Conservation (phyloP, 2,329 filamentous ascomycete species). For the Arthrobotrys musiformis region DNA sequence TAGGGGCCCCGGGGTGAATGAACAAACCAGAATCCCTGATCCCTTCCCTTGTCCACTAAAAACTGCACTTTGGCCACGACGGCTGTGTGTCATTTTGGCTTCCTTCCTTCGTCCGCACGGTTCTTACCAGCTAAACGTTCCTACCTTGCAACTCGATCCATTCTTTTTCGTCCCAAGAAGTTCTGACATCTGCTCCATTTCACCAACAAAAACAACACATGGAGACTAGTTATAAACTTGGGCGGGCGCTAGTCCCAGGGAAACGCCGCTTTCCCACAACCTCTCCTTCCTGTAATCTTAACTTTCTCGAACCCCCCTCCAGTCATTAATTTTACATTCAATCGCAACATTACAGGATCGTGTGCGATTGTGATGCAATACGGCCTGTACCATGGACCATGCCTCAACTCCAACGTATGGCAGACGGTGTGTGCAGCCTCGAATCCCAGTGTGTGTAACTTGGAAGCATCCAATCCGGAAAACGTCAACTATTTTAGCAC, state of each 20-base stretch:
- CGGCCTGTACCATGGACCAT: conserved; percentile 1
- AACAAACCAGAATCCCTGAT: conserved; percentile 28
- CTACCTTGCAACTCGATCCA: not conserved
- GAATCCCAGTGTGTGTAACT: not conserved
- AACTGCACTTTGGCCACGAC: conserved; percentile 27
- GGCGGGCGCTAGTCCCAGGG: no score
- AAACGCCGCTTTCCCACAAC: no score
- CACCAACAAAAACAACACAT: conserved; percentile 51
- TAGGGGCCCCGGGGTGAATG: no score
- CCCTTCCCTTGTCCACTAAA: conserved; percentile 18
- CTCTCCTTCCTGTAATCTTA: not conserved
- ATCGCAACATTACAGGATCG: conserved; percentile 32
- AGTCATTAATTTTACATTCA: conserved; percentile 10
- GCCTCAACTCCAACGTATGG: not conserved
- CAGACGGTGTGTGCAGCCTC: not conserved
- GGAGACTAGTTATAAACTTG: not conserved
- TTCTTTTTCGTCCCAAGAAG: not conserved
- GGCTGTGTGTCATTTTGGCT: conserved; percentile 33
- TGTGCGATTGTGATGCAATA: conserved; percentile 30
- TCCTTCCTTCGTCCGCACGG: not conserved
- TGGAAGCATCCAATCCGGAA: not conserved
- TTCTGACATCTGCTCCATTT: conserved; percentile 2
- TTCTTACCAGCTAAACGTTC: not conserved
- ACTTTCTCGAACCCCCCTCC: no score
- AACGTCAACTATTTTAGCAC: not conserved